These are phyloP conservation scores for Candida easanensis DNA, from an alignment of 805 yeast species.

Conservation along the genomic window DNA sequence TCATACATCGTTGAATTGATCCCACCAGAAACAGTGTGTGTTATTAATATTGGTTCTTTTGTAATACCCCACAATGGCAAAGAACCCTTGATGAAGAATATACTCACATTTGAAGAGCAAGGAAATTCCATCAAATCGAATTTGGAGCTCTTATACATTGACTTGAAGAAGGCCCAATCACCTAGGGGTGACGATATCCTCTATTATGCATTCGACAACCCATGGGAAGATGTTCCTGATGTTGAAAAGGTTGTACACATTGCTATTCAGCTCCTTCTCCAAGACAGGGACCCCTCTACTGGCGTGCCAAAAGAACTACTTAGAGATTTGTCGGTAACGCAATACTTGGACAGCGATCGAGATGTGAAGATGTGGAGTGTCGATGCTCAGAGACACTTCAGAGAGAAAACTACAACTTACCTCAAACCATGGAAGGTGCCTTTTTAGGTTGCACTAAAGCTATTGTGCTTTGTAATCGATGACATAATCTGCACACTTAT, in stretches of 20 bases:
- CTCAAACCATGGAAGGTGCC: slow-evolving; percentile 19
- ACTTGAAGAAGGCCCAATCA: slow-evolving; percentile 21
- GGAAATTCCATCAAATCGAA: slow-evolving; percentile 54
- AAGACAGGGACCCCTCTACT: slow-evolving; percentile 1
- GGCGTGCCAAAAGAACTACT: background rate
- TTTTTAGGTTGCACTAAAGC: slow-evolving; percentile 1
- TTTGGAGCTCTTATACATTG: slow-evolving; percentile 43
- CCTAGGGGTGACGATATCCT: slow-evolving; percentile 5
- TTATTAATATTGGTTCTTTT: too few species aligned
- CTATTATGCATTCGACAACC: slow-evolving; percentile 8
- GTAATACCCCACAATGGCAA: too few species aligned
- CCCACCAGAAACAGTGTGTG: too few species aligned
- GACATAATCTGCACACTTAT: background rate
- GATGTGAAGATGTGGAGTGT: slow-evolving; percentile 15
- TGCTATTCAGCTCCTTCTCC: slow-evolving; percentile 8
- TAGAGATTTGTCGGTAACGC: background rate
- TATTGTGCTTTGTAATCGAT: slow-evolving; percentile 2
- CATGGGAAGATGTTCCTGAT: background rate
- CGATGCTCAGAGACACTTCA: slow-evolving; percentile 8
- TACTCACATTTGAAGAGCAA: slow-evolving; percentile 45
- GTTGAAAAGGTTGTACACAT: slow-evolving; percentile 10
- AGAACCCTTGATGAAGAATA: too few species aligned
- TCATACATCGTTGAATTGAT: slow-evolving; percentile 53
- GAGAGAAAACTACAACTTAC: background rate
- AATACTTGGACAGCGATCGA: slow-evolving; percentile 7